phyloP scores from a whole-genome alignment of 2,329 filamentous ascomycete species.

The Colletotrichum sp. region DNA sequence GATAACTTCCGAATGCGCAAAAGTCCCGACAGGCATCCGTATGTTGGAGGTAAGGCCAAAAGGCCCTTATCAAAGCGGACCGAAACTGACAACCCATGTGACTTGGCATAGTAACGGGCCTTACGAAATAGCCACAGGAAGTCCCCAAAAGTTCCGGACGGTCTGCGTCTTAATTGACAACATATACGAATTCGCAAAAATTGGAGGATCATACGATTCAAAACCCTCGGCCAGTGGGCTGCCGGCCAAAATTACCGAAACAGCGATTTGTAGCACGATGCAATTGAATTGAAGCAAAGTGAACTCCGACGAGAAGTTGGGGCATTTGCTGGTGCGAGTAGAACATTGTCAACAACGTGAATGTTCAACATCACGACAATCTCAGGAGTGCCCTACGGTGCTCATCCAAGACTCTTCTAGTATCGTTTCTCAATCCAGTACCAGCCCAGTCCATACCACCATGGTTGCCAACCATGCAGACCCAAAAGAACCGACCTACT shows the following conservation, averaged over 20 bases:
- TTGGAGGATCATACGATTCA: not conserved
- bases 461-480: not conserved
- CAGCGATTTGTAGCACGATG: not conserved
- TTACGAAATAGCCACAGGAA: not conserved
- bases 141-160: not conserved
- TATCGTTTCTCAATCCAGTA: not conserved
- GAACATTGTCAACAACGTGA: not conserved
- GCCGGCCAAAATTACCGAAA: not conserved
- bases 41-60: not conserved
- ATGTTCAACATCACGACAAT: not conserved
- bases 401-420: not conserved
- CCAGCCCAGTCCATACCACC: not conserved
- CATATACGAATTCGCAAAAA: not conserved
- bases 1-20: not conserved
- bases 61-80: not conserved
- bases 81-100: not conserved
- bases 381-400: fast-evolving
- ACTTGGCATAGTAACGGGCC: not conserved
- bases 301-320: not conserved
- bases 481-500: not conserved
- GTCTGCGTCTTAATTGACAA: not conserved
- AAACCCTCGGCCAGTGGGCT: not conserved
- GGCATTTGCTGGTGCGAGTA: not conserved
- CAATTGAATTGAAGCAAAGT: not conserved
- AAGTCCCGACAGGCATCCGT: not conserved